Conservation (phyloP, 352 stramenopile genomes). For the Globisporangium spiculum region DNA sequence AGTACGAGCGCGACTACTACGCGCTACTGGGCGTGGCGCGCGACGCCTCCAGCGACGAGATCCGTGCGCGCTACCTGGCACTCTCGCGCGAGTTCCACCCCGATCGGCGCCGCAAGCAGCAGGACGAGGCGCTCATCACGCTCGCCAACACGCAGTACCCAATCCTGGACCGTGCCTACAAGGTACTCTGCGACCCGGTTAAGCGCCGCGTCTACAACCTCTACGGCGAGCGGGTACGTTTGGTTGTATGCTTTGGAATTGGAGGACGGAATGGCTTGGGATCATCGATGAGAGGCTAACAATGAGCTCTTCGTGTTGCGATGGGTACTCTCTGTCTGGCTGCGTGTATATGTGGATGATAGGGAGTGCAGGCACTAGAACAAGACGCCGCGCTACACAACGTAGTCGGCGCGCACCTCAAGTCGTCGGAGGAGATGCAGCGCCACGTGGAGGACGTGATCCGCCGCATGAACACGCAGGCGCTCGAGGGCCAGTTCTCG, state of each 20-base stretch:
- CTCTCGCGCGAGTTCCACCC: slow-evolving; percentile 86
- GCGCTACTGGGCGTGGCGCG: slow-evolving; percentile 66
- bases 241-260: slow-evolving; percentile 3
- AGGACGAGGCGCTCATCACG: slow-evolving; percentile 48
- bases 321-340: not conserved
- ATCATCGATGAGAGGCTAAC: not conserved
- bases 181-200: slow-evolving; percentile 68
- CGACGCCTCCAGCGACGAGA: slow-evolving; percentile 53
- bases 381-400: slow-evolving; percentile 41
- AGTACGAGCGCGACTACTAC: slow-evolving; percentile 83
- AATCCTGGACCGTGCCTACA: slow-evolving; percentile 78
- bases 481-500: slow-evolving; percentile 71
- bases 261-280: not conserved
- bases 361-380: slow-evolving; percentile 64
- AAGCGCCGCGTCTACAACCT: slow-evolving; percentile 72
- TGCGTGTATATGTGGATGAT: no score
- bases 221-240: slow-evolving; percentile 60
- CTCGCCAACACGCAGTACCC: slow-evolving; percentile 78
- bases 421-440: slow-evolving; percentile 52
- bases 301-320: not conserved
- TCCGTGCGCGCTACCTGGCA: slow-evolving; percentile 63
- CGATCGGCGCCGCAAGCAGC: slow-evolving; percentile 53
- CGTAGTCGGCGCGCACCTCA: slow-evolving; percentile 42
- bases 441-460: slow-evolving; percentile 54
- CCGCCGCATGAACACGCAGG: slow-evolving; percentile 62